phyloP scores from a whole-genome alignment of 2,329 filamentous ascomycete genomes.

The Aspergillus sergii region DNA sequence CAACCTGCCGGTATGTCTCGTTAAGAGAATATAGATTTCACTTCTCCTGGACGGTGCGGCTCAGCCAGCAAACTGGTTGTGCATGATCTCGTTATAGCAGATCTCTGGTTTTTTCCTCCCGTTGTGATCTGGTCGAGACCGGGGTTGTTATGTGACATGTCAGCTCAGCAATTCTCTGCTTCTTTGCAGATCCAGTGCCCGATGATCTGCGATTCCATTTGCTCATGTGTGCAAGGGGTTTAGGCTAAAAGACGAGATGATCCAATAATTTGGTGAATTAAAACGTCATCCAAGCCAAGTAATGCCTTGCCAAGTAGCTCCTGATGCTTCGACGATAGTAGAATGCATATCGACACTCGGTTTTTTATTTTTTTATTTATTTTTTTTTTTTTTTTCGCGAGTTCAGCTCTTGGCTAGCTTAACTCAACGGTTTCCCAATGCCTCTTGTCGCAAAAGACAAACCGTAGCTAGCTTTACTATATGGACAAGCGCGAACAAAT shows the following conservation, averaged over 20 bases:
- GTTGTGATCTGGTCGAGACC: background rate
- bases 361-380: fast-evolving
- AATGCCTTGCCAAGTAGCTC: background rate
- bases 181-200: background rate
- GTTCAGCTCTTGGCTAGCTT: background rate
- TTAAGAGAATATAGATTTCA: background rate
- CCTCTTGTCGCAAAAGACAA: background rate
- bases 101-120: background rate
- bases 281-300: background rate
- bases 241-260: background rate
- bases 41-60: background rate
- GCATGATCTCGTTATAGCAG: background rate
- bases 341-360: background rate
- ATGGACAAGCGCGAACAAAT: background rate
- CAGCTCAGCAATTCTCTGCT: background rate
- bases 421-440: background rate
- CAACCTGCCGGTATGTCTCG: background rate
- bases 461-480: background rate
- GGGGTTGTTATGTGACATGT: background rate
- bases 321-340: background rate
- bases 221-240: background rate
- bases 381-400: too few species aligned
- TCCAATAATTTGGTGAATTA: too few species aligned
- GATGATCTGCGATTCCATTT: background rate
- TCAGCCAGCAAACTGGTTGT: background rate